Base-by-base conservation (phyloP, 2,329 filamentous ascomycete species). In the Anthostomella pinea region DNA sequence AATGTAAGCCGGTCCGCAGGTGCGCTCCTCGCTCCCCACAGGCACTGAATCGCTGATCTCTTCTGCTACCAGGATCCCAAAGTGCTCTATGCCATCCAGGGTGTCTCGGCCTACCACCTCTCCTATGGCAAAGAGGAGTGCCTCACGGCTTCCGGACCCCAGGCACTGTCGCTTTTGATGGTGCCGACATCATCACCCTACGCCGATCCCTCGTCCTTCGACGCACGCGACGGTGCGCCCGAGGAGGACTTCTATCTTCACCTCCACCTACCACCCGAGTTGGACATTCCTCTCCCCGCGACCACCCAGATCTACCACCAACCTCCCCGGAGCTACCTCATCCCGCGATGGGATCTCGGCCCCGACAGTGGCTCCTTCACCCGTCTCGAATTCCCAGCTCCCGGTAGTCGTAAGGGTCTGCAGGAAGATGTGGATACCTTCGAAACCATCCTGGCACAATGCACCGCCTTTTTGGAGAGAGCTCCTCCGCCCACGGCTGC, bases 231-330 rank as follows among this genome's bases (percentile, higher is more conserved):
- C 48, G 58, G 58, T 7, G 70, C 75, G 36, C 72, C 76, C 4
- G 84, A 90, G 57, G 86, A 96, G 60, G 93, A 97, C 70, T 97
- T 96, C 68, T 97, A 97, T 62, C 80, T 98, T 5, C 91, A 97
- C 63, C 79, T 98, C 16, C 89, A 96, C 56, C 80, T 97, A 8
- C 90, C 91, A 10, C 91, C 91, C 14, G 91, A 96, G 71, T 80
- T 98, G 52, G 91, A 97, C 54, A 78, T 97, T 5, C 87, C 93
- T 5, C 75, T 97, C 10, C 93, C 93, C 9, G 91, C 91, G 13
- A 97, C 90, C 0, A 97, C 93, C 0, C 91, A 97, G 62, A 93
- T 98, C 60, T 97, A 95, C 67, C 89, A 95, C 63, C 88, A 97
- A 66, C 89, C 90, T 6, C 91, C 91, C 1, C 81, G 75, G 46